Percentiles rank a stretch among this genome's conserved stretches.
phyloP scores from a whole-genome alignment of 305 asterid genomes.

The Fraxinus velutina region DNA sequence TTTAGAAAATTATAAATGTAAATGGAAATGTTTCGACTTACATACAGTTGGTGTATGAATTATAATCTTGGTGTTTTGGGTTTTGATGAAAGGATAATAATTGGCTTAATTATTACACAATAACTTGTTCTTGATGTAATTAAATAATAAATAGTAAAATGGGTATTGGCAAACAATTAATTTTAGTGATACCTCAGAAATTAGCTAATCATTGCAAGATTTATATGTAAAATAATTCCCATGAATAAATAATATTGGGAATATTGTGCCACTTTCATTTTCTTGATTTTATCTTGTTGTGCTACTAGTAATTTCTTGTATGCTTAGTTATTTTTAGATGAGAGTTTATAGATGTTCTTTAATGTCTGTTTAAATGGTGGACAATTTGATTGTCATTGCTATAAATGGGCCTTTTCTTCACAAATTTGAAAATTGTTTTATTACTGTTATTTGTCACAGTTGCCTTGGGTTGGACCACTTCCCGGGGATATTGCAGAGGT shows the following conservation, averaged over 20 bases:
- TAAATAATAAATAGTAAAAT: neutral
- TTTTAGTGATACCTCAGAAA: neutral
- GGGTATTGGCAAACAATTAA: neutral
- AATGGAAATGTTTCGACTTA: neutral
- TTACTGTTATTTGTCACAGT: constrained; percentile 51
- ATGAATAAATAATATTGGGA: neutral
- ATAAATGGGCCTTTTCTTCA: constrained; percentile 25
- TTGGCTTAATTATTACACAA: neutral
- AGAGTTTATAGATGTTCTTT: constrained; percentile 2
- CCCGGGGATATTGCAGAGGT: constrained; percentile 98
- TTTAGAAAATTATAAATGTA: neutral
- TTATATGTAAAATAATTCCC: neutral
- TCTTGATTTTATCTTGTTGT: neutral
- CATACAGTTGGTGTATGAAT: neutral
- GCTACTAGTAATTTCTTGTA: neutral
- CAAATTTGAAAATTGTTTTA: constrained; percentile 45
- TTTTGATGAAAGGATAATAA: neutral
- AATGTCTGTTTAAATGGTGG: neutral
- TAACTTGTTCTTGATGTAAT: neutral
- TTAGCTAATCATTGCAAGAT: neutral
- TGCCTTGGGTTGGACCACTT: constrained; percentile 82
- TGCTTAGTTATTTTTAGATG: neutral
- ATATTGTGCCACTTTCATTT: neutral
- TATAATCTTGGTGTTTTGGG: neutral
- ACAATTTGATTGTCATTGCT: neutral